These are phyloP conservation scores for Phytophthora citricola DNA, from an alignment of 352 stramenopile genomes.

Conservation along the genomic window DNA sequence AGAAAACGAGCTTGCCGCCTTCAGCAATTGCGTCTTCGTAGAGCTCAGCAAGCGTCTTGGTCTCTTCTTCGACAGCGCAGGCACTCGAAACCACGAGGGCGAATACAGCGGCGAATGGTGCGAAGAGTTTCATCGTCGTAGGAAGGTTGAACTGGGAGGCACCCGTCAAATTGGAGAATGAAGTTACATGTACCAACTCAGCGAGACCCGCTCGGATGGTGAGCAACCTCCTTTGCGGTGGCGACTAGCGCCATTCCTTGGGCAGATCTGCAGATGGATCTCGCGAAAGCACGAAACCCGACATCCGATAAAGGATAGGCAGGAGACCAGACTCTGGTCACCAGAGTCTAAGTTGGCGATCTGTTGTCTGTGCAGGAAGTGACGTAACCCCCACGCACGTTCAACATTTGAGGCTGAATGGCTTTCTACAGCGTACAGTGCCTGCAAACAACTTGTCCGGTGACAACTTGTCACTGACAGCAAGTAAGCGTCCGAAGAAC, in stretches of 20 bases:
- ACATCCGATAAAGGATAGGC: not conserved
- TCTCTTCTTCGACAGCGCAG: conserved; percentile 41
- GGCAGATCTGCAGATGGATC: not conserved
- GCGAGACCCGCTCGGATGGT: too few relatives aligned
- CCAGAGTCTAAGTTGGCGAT: not conserved
- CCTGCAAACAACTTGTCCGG: too few relatives aligned
- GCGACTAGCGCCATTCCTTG: too few relatives aligned
- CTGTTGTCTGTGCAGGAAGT: not conserved
- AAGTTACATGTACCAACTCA: too few relatives aligned
- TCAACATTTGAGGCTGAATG: too few relatives aligned
- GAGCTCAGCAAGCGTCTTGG: conserved; percentile 49
- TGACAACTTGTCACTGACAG: too few relatives aligned
- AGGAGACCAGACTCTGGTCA: not conserved
- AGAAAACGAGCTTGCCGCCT: conserved; percentile 55
- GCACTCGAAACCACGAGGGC: conserved; percentile 5
- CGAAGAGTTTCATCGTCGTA: conserved; percentile 23
- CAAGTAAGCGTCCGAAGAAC: too few relatives aligned
- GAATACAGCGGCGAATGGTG: conserved; percentile 1
- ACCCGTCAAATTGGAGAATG: too few relatives aligned
- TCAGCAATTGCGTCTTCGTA: conserved; percentile 53
- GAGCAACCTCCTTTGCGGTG: too few relatives aligned
- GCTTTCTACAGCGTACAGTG: too few relatives aligned
- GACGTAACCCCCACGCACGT: not conserved
- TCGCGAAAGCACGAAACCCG: not conserved
- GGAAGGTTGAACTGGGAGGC: too few relatives aligned